Percentiles rank a stretch among this genome's conserved stretches.
Evolutionary conservation across 352 stramenopile genomes (phyloP).

Genomic region (Phytophthora cactorum): DNA sequence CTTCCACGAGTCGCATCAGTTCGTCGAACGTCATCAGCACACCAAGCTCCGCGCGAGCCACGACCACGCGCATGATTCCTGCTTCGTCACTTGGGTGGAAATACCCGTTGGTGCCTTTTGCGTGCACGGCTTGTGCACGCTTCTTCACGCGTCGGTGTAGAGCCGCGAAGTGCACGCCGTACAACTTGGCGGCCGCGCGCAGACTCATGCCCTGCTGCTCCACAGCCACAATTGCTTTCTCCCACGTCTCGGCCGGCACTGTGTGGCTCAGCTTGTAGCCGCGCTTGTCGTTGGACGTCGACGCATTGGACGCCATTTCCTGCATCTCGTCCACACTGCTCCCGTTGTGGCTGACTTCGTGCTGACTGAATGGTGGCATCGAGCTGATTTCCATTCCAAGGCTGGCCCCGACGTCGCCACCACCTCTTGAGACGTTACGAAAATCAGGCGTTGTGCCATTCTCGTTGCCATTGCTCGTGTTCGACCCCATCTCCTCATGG

Average conservation of each 20-base stretch:
- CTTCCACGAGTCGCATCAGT: conserved; percentile 62
- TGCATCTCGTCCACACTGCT: conserved; percentile 23
- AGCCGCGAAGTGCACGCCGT: conserved; percentile 65
- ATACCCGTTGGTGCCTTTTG: conserved; percentile 33
- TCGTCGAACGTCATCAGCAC: conserved; percentile 77
- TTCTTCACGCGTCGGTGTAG: conserved; percentile 68
- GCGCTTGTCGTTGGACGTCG: conserved; percentile 35
- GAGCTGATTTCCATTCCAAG: background rate
- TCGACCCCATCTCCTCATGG: conserved; percentile 13
- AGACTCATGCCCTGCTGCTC: conserved; percentile 69
- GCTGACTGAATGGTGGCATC: background rate
- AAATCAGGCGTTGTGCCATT: conserved; percentile 4
- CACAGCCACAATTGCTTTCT: conserved; percentile 63
- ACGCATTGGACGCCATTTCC: conserved; percentile 21
- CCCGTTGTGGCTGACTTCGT: conserved; percentile 2
- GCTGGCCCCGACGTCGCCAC: background rate
- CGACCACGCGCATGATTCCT: conserved; percentile 61
- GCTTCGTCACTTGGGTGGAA: conserved; percentile 62
- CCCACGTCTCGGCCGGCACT: conserved; percentile 61
- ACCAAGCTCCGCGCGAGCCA: conserved; percentile 60
- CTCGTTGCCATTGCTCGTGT: conserved; percentile 8
- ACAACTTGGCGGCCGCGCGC: conserved; percentile 48
- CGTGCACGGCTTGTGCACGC: conserved; percentile 35
- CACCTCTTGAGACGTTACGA: conserved; percentile 5
- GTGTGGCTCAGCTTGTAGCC: conserved; percentile 61